Conservation (phyloP, 1,139 yeast genomes). For the Suhomyces yuchorum region DNA sequence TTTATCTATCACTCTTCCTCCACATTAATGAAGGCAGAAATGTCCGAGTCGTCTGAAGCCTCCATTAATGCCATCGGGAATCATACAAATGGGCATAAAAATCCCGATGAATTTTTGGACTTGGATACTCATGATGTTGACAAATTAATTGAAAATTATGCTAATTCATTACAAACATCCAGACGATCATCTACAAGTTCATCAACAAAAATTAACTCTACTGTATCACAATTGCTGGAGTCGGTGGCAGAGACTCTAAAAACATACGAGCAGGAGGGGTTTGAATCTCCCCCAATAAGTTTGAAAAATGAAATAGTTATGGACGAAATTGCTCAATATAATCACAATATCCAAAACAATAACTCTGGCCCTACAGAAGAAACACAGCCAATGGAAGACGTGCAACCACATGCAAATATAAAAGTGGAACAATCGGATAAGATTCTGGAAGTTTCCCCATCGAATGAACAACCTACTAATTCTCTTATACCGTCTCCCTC, state of each 20-base stretch:
- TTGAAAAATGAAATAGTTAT: not conserved
- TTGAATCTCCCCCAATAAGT: not conserved
- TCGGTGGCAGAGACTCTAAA: not conserved
- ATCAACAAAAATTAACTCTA: not conserved
- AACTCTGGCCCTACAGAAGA: not conserved
- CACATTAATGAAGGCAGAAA: constrained; percentile 5
- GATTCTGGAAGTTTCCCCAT: not conserved
- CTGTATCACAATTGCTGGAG: not conserved
- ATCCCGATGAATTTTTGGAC: constrained; percentile 1
- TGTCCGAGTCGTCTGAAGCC: constrained; percentile 4
- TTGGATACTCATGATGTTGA: constrained; percentile 1
- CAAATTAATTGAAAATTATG: constrained; percentile 2
- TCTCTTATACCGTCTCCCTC: constrained; percentile 1
- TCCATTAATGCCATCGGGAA: not conserved
- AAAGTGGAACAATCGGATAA: not conserved
- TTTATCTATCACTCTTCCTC: constrained; percentile 3
- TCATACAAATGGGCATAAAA: constrained; percentile 2
- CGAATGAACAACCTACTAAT: not conserved
- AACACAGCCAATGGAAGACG: not conserved
- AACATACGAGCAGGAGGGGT: not conserved
- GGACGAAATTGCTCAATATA: not conserved
- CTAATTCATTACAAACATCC: constrained; percentile 1
- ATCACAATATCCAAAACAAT: constrained; percentile 1
- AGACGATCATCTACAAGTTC: constrained; percentile 2
- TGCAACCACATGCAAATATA: not conserved